Base-by-base conservation (phyloP, 176 grass and related monocot genomes). In the Phoenix dactylifera region DNA sequence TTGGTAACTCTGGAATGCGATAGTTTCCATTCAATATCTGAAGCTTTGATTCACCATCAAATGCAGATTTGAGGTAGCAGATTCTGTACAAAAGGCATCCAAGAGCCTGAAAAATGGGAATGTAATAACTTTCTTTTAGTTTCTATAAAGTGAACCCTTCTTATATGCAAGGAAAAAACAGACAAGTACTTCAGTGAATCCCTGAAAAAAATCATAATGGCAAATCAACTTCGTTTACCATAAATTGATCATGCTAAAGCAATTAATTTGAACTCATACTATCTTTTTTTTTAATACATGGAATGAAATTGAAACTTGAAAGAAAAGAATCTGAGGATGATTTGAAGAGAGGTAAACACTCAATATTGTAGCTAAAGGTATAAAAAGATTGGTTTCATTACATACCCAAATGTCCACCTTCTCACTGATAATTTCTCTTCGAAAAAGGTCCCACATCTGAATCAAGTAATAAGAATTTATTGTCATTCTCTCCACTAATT, bases 371-470 rank as follows among this genome's bases (percentile, higher is more conserved):
- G 35, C 7, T 44, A 44, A 9, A 44, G 35, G 10, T 44, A 9
- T 12, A 44, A 30, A 44, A 44, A 14, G 35, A 44, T 44, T 1
- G 10, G 16, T 57, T 49, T 26, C n/a, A 6, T 16, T 52, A 60
- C 74, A 70, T 76, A 94, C 81, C 89, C 84, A 94, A 66, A 94
- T 85, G 50, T 94, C 89, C 0, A 88, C 89, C 55, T 94, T 94
- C 62, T 94, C 89, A 18, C 81, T 82, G 68, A 94, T 85, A 70
- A 94, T 74, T 70, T 94, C 89, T 77, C 61, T 94, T 76, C 84
- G 88, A 59, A 88, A 94, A 22, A 94, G 77, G 84, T 94, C 89
- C 84, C 89, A 94, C 84, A 94, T 94, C 89, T 94, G 80, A 2
- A 44, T 44, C 52, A 82, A 52, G 30, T 61, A 18, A 44, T 0